These are phyloP conservation scores for Paraphaeosphaeria minitans DNA, from an alignment of 2,329 filamentous ascomycete genomes.

Conservation along the genomic window DNA sequence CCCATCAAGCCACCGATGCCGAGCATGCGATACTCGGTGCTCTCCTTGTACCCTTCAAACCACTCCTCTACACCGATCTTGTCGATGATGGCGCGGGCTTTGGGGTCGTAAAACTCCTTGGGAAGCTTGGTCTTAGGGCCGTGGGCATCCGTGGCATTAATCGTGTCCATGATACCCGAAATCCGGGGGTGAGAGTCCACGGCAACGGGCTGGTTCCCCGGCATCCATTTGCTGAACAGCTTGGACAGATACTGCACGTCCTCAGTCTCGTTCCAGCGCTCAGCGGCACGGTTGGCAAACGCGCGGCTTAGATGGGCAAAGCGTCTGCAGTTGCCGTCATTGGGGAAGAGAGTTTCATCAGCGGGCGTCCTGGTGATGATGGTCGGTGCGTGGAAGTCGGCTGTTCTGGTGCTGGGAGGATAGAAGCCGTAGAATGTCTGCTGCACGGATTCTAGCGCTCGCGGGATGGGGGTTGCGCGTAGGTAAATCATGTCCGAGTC, in stretches of 20 bases:
- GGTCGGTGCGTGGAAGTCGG: conserved; percentile 50
- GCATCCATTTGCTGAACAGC: conserved; percentile 85
- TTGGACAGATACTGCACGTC: conserved; percentile 86
- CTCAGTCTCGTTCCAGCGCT: conserved; percentile 61
- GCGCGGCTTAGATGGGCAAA: conserved; percentile 55
- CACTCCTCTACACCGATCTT: conserved; percentile 85
- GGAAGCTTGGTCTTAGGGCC: conserved; percentile 79
- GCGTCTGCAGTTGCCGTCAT: conserved; percentile 55
- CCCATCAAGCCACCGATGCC: conserved; percentile 86
- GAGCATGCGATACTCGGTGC: conserved; percentile 81
- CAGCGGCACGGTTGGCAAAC: conserved; percentile 55
- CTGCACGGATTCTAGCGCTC: conserved; percentile 57
- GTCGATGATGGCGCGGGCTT: conserved; percentile 70
- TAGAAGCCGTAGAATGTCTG: conserved; percentile 58
- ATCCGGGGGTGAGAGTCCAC: conserved; percentile 85
- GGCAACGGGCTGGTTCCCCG: conserved; percentile 68
- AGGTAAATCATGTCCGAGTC: conserved; percentile 53
- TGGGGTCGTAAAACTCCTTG: conserved; percentile 82
- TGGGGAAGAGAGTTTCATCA: conserved; percentile 58
- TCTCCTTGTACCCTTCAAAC: conserved; percentile 87
- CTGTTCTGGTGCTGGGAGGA: conserved; percentile 49
- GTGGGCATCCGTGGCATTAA: conserved; percentile 88
- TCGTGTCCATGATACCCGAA: conserved; percentile 90
- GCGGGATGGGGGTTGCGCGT: conserved; percentile 55
- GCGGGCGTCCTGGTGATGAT: conserved; percentile 52